Base-by-base conservation (phyloP, 2,329 filamentous ascomycete species). In the Teratosphaeria nubilosa region DNA sequence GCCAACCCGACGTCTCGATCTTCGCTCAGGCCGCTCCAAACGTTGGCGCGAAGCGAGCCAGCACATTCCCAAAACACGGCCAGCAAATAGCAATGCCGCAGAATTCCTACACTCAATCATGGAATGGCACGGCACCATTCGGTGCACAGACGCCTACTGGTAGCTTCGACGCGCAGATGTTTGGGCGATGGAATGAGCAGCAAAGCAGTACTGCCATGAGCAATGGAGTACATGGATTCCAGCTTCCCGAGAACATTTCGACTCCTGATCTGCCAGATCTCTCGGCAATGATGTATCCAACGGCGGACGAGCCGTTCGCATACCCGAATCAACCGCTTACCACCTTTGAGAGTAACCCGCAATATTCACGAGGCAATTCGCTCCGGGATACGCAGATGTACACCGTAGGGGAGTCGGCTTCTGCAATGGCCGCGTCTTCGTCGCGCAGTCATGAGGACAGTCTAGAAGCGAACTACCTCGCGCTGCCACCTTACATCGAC, bases 311-410 rank as follows among this genome's bases (percentile, higher is more conserved):
- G 65, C 87, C 88, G 0, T 87, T 92, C 62, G 86, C 86, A 0
- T 94, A 92, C 66, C 88, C 87, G 0, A 90, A 86, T 66, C 87
- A 90, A 63, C 85, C 87, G 0, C 83, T 87, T 76, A 85, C 86
- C 32, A 77, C 75, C 0, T 79, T 78, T 60, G 77, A 79, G 59
- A 78, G 76, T 63, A 75, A 70, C 57, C 66, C 69, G 56, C 65
- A 75, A 78, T 68, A 63, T 48, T 55, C 51, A 25, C 51, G 51
- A 25, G 41, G 41, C 41, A 48, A 48, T 48, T 3, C 5, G n/a
- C 41, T 48, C n/a, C 41, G 41, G 16, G 16, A 51, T 45, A 45
- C 55, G 50, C 22, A 60, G 20, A 58, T 60, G 14, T 65, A 63
- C 55, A 58, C 48, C 53, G 56, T 52, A 45, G 51, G 56, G 22